phyloP scores from a whole-genome alignment of 805 yeast species.

The Yamadazyma sp. region DNA sequence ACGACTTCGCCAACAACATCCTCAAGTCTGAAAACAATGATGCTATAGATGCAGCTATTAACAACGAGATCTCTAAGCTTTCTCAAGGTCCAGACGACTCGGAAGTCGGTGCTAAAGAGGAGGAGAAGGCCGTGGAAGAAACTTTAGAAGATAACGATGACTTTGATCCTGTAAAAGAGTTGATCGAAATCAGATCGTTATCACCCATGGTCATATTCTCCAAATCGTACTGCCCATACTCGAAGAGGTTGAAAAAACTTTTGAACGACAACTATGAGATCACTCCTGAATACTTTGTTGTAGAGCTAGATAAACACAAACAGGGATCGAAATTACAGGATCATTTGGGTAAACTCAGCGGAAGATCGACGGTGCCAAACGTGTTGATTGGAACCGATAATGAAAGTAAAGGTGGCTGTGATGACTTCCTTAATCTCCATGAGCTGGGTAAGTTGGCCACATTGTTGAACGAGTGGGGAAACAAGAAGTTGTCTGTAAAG shows the following conservation, averaged over 20 bases:
- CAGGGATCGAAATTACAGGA: constrained; percentile 76
- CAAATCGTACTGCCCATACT: constrained; percentile 68
- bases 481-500: constrained; percentile 47
- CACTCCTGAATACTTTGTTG: constrained; percentile 67
- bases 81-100: constrained; percentile 14
- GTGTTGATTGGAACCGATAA: constrained; percentile 64
- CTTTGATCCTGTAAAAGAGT: constrained; percentile 41
- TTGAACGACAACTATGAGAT: constrained; percentile 63
- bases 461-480: constrained; percentile 63
- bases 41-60: constrained; percentile 40
- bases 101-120: constrained; percentile 7
- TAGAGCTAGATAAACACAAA: constrained; percentile 80
- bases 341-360: constrained; percentile 65
- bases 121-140: constrained; percentile 3
- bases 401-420: constrained; percentile 81
- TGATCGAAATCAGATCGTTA: constrained; percentile 53
- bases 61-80: constrained; percentile 32
- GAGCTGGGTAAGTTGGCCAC: constrained; percentile 52
- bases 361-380: constrained; percentile 89
- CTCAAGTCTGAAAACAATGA: constrained; percentile 37
- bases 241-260: constrained; percentile 66
- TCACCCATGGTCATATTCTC: constrained; percentile 68
- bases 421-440: constrained; percentile 70
- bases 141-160: constrained; percentile 13
- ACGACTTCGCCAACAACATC: constrained; percentile 20